Evolutionary conservation across 1,284 basidiomycete species (phyloP).

Genomic region (Cryptococcus wingfieldii): DNA sequence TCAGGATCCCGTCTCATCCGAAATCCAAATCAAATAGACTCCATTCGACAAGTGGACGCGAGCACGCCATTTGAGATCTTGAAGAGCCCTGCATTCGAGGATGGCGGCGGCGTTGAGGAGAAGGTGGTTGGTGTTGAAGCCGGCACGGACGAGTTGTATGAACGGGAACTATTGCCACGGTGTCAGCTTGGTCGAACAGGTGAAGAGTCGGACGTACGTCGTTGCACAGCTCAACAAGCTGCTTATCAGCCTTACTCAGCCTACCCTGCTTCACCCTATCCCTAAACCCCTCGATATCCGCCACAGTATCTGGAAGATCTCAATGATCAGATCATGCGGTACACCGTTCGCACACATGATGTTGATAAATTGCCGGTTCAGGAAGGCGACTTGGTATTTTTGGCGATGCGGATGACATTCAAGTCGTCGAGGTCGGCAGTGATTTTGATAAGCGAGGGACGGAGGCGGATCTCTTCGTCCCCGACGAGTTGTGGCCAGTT

Average conservation of each 20-base stretch:
- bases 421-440: constrained; percentile 31
- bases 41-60: constrained; percentile 38
- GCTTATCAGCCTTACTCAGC: constrained; percentile 24
- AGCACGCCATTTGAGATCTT: constrained; percentile 49
- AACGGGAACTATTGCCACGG: constrained; percentile 37
- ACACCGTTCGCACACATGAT: constrained; percentile 46
- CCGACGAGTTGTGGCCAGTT: constrained; percentile 37
- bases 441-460: constrained; percentile 46
- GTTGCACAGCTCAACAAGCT: constrained; percentile 20
- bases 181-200: background rate
- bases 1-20: constrained; percentile 40
- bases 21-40: constrained; percentile 43
- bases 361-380: constrained; percentile 49
- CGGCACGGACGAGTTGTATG: constrained; percentile 31
- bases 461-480: constrained; percentile 33
- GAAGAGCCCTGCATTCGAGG: constrained; percentile 39
- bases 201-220: constrained; percentile 16
- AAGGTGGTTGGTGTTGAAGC: constrained; percentile 40
- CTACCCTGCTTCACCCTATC: constrained; percentile 18
- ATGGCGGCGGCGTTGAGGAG: constrained; percentile 41
- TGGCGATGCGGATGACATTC: constrained; percentile 44
- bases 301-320: constrained; percentile 38
- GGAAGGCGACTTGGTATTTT: constrained; percentile 44
- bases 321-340: constrained; percentile 32
- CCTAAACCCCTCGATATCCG: constrained; percentile 31